These are phyloP conservation scores for Ottelia alismoides DNA, from an alignment of 106 monocot genomes.

Conservation along the genomic window DNA sequence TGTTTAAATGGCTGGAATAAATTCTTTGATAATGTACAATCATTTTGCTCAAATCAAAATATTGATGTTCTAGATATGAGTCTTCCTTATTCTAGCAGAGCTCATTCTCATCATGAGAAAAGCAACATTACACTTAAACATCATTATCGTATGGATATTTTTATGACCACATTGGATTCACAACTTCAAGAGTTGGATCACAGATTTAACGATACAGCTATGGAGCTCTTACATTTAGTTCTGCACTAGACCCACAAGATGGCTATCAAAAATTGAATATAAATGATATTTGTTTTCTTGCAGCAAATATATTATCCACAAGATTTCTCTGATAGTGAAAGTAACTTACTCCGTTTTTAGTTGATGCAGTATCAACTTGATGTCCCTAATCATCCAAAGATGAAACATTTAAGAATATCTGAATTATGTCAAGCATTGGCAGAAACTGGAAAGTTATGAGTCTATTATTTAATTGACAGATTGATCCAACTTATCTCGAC, in stretches of 20 bases:
- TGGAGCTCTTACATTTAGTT: neutral
- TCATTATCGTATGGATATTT: neutral
- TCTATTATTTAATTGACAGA: too few relatives aligned
- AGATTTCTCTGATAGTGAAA: too few relatives aligned
- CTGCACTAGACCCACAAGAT: neutral
- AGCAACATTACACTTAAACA: neutral
- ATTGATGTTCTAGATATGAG: neutral
- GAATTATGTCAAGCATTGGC: too few relatives aligned
- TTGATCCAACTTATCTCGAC: too few relatives aligned
- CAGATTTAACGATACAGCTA: neutral
- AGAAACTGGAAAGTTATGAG: too few relatives aligned
- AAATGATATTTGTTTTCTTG: conserved; percentile 2
- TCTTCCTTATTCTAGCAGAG: neutral
- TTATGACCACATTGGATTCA: neutral
- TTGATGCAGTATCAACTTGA: too few relatives aligned
- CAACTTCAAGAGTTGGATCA: conserved; percentile 3
- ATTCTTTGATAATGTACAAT: neutral
- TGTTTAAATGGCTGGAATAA: neutral
- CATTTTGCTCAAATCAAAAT: neutral
- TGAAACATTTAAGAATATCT: too few relatives aligned
- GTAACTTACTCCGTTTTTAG: too few relatives aligned
- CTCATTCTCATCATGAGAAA: neutral
- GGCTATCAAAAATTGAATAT: neutral
- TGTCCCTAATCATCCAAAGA: too few relatives aligned
- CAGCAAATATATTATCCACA: too few relatives aligned